Conservation (phyloP, 371 early-diverging fungal genomes). For the Mucor lusitanicus region DNA sequence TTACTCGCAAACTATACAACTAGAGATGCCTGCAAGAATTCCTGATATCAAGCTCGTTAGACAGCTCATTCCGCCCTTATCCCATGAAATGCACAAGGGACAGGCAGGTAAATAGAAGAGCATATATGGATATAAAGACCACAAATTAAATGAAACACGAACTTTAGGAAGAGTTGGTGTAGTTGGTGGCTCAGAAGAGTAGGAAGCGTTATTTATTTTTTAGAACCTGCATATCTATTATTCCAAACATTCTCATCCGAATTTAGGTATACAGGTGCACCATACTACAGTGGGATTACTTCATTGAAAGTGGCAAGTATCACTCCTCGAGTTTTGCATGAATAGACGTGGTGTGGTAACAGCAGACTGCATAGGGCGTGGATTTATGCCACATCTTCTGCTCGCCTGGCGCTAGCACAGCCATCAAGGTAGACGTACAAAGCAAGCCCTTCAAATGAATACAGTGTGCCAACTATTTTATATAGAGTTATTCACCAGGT, state of each 20-base stretch:
- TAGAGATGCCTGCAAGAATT: constrained; percentile 33
- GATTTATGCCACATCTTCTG: constrained; percentile 94
- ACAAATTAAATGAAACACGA: background rate
- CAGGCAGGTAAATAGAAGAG: constrained; percentile 67
- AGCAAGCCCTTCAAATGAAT: background rate
- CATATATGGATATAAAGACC: background rate
- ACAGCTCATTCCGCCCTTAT: constrained; percentile 75
- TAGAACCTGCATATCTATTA: background rate
- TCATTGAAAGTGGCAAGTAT: constrained; percentile 75
- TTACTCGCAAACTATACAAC: background rate
- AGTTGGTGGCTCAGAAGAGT: constrained; percentile 82
- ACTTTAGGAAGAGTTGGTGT: constrained; percentile 65
- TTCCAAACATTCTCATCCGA: background rate
- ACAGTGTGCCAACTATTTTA: background rate
- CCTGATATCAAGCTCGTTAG: constrained; percentile 54
- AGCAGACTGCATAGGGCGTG: constrained; percentile 64
- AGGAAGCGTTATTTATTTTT: constrained; percentile 12
- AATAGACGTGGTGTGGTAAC: background rate
- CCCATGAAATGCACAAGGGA: constrained; percentile 77
- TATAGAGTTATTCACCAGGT: constrained; percentile 59
- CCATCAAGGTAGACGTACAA: constrained; percentile 30
- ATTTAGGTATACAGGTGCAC: constrained; percentile 89
- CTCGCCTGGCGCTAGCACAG: constrained; percentile 69
- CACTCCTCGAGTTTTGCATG: background rate
- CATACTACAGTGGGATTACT: constrained; percentile 85